Base-by-base conservation (phyloP, 164 flowering plant species). In the Piper betle region DNA sequence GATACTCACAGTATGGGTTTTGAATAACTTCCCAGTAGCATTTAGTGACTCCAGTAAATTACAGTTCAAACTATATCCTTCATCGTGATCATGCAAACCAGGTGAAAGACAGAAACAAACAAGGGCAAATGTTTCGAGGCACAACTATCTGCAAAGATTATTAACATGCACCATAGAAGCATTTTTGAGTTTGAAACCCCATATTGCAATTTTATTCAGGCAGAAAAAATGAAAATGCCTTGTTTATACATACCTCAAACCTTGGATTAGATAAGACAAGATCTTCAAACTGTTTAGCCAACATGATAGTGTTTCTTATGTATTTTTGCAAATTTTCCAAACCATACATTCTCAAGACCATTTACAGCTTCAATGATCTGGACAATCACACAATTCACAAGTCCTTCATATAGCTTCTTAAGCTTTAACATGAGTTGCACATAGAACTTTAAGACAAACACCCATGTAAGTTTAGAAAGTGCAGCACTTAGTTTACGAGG, bases 341-440 rank as follows among this genome's bases (percentile, higher is more conserved):
- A 50, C 98, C 96, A 74, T 92, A 88, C n/a, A 92, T 77, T 55
- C 96, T 75, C 70, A 92, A 65, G 17, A 92, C 93, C 96, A 92
- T 82, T 96, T 96, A 92, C 46, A 88, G 76, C 72, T 88, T 92
- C 72, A 88, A 62, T 60, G 98, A 88, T 66, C 96, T 92, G 77
- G 50, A 43, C 50, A 41, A 4, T 9, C 8, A 43, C 50, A 43
- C 12, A 43, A 6, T 43, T 43, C 50, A 2, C 12, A 15, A 41
- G 43, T 60, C 52, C 42, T 60, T 53, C 3, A 20, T 15, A n/a
- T 17, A 5, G 56, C 1, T n/a, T n/a, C 25, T n/a, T 15, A 20
- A 53, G n/a, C 2, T 53, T 20, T 2, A 5, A 20, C n/a, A 4
- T 15, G 5, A 17, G 19, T n/a, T n/a, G n/a, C n/a, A n/a, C 2